Percentiles rank a stretch among this genome's conserved stretches.
Evolutionary conservation across 1,284 basidiomycete species (phyloP).

Genomic region (Tilletia indica): DNA sequence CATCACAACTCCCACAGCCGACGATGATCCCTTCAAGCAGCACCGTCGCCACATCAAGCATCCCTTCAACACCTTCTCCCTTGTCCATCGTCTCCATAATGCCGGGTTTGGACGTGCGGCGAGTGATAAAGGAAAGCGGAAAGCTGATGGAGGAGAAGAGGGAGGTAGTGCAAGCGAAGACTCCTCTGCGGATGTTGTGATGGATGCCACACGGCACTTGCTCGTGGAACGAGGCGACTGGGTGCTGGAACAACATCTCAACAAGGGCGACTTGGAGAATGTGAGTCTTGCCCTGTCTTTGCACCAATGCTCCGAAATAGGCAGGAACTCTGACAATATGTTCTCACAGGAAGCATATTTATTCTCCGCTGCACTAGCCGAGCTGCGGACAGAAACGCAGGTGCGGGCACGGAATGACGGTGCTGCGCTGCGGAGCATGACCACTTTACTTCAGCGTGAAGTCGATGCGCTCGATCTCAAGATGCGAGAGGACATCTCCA

Average conservation of each 20-base stretch:
- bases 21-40: not conserved
- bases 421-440: slow-evolving; percentile 72
- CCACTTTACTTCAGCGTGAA: slow-evolving; percentile 76
- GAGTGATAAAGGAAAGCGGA: not conserved
- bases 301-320: not conserved
- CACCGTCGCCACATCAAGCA: not conserved
- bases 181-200: slow-evolving; percentile 60
- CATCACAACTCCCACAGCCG: not conserved
- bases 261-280: slow-evolving; percentile 83
- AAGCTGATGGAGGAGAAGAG: not conserved
- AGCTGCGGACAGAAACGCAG: slow-evolving; percentile 82
- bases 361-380: slow-evolving; percentile 87
- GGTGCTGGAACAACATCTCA: slow-evolving; percentile 73
- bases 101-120: not conserved
- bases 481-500: slow-evolving; percentile 88
- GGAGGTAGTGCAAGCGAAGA: not conserved
- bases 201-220: slow-evolving; percentile 79
- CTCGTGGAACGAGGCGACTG: slow-evolving; percentile 74
- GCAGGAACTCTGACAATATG: not conserved
- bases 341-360: slow-evolving; percentile 72
- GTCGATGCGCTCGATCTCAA: slow-evolving; percentile 82
- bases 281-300: slow-evolving; percentile 61
- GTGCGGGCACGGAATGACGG: slow-evolving; percentile 82
- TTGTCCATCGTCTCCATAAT: slow-evolving; percentile 2
- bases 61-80: slow-evolving; percentile 17